These are phyloP conservation scores for Bacidia rubella DNA, from an alignment of 495 filamentous ascomycete species.

Conservation along the genomic window DNA sequence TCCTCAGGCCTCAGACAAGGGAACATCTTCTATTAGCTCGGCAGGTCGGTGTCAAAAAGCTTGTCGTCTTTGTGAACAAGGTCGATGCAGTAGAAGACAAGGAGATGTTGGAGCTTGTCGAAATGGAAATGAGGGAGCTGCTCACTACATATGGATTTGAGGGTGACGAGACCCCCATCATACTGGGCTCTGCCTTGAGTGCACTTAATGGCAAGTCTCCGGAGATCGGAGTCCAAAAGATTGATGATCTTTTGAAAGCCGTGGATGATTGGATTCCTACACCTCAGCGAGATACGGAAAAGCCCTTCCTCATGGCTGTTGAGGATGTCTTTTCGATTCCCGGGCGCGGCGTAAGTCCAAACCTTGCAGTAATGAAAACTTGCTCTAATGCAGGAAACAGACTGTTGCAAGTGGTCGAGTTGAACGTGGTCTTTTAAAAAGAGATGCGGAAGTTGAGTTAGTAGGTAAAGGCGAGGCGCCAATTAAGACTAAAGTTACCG, in stretches of 20 bases:
- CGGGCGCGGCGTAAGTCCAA: conserved; percentile 65
- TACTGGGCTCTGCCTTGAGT: conserved; percentile 92
- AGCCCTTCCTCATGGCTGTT: conserved; percentile 96
- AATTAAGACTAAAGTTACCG: conserved; percentile 97
- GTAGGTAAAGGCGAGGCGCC: conserved; percentile 56
- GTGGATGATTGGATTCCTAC: conserved; percentile 96
- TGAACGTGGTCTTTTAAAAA: conserved; percentile 86
- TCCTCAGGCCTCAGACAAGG: conserved; percentile 76
- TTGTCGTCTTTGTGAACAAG: conserved; percentile 99
- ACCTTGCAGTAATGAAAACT: too few relatives aligned
- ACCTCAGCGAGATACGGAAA: conserved; percentile 78
- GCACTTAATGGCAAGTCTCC: conserved; percentile 77
- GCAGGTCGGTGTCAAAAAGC: conserved; percentile 92
- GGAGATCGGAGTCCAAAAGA: conserved; percentile 73
- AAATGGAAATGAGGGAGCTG: conserved; percentile 99
- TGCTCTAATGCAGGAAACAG: too few relatives aligned
- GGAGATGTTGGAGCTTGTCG: conserved; percentile 98
- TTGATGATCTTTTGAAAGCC: conserved; percentile 76
- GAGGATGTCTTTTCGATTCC: conserved; percentile 98
- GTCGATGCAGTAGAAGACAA: conserved; percentile 90
- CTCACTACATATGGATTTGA: conserved; percentile 88
- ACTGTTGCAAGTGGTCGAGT: conserved; percentile 95
- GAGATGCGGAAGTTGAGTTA: conserved; percentile 84
- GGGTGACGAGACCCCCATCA: conserved; percentile 90
- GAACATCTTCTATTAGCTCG: conserved; percentile 96